Base-by-base conservation (phyloP, 495 filamentous ascomycete species). In the Acidiella bohemica region DNA sequence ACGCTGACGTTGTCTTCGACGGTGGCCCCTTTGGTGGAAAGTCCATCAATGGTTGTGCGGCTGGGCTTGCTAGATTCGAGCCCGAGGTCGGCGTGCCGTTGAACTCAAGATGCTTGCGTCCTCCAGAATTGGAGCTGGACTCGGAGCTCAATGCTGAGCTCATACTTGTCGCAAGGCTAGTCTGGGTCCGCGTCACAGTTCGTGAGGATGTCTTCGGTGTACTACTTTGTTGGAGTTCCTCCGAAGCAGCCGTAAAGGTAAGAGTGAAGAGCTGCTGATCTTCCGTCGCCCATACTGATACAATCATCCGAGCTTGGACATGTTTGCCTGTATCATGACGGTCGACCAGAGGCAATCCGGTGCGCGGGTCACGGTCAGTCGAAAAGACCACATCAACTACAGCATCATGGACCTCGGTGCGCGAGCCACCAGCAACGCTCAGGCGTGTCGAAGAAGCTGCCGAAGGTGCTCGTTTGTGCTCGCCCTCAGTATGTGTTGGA, bases 1-100 rank as follows among this genome's bases (percentile, higher is more conserved):
- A 64, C 4, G 70, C 61, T 6, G 61, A 50, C 13, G 65, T 55
- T 3, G 63, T 55, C 26, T 59, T 60, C 0, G 64, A 57, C 1
- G 77, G 78, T 4, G 74, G 72, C 2, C 73, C 75, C 40, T 67
- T 57, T 2, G 75, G 75, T 23, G 73, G 71, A 36, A 77, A 75
- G 62, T 66, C 43, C 14, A 19, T 28, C 4, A 40, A 32, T 1
- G 46, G 44, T 6, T 36, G 21, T 44, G 39, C 34, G 28, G 32
- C 42, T 1, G 51, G 44, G 24, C 37, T 39, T 21, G 28, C 13
- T 9, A 37, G 4, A 13, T 18, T 26, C n/a, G 45, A 37, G 19
- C 21, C 8, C 1, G 39, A 22, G n/a, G 32, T 42, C 4, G 38
- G 32, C n/a, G 38, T 42, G 5, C 23, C 20, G 8, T 23, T 10